These are phyloP conservation scores for Schizosaccharomyces octosporus DNA, from an alignment of 805 yeast genomes.

Conservation along the genomic window DNA sequence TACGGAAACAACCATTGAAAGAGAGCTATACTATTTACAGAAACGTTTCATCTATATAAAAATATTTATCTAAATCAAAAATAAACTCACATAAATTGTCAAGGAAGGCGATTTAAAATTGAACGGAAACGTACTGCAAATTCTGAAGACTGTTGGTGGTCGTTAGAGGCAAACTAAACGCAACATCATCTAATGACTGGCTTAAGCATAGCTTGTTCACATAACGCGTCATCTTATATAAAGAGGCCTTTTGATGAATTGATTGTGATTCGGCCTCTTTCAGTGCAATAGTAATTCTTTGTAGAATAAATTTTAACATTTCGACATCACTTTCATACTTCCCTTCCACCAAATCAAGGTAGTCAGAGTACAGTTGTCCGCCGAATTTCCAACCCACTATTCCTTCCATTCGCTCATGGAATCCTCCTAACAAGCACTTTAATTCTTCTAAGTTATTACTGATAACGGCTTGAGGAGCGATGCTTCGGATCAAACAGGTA, in stretches of 20 bases:
- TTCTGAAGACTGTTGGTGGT: background rate
- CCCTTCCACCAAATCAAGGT: constrained; percentile 6
- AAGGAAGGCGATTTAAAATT: background rate
- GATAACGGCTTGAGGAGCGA: constrained; percentile 53
- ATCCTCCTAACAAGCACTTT: constrained; percentile 8
- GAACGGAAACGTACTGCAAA: background rate
- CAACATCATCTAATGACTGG: background rate
- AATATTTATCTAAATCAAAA: background rate
- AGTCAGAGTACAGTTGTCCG: constrained; percentile 17
- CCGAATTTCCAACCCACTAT: constrained; percentile 13
- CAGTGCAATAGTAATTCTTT: background rate
- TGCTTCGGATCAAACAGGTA: constrained; percentile 23
- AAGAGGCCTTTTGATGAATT: background rate
- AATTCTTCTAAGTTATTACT: constrained; percentile 16
- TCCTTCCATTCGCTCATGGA: constrained; percentile 8
- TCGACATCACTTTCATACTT: background rate
- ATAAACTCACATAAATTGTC: background rate
- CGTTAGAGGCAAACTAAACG: background rate
- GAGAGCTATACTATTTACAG: background rate
- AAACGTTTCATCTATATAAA: background rate
- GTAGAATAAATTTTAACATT: background rate
- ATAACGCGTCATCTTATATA: background rate
- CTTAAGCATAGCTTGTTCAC: background rate
- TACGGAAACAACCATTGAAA: too few species aligned
- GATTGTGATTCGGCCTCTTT: background rate